Conservation (phyloP, 192 early-diverging fungal species). For the Coemansia sp. region DNA sequence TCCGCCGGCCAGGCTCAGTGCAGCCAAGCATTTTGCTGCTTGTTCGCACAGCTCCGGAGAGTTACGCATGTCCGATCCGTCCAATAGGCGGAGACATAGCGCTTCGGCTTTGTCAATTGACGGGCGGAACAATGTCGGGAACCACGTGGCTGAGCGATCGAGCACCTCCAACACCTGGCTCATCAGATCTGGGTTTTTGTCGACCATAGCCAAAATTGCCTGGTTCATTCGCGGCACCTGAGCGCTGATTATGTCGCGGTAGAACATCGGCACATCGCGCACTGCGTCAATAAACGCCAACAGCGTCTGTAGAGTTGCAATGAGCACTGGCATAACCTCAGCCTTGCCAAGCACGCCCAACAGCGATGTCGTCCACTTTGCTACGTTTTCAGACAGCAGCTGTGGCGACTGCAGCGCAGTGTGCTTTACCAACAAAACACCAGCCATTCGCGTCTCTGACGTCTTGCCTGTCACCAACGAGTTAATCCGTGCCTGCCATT, state of each 20-base stretch:
- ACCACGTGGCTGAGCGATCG: slow-evolving; percentile 42
- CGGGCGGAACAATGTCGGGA: slow-evolving; percentile 48
- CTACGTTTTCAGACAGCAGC: slow-evolving; percentile 33
- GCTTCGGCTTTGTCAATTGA: slow-evolving; percentile 44
- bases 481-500: slow-evolving; percentile 49
- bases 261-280: slow-evolving; percentile 39
- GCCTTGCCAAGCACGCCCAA: slow-evolving; percentile 35
- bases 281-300: slow-evolving; percentile 43
- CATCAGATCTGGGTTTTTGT: slow-evolving; percentile 37
- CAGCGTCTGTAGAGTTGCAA: slow-evolving; percentile 32
- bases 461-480: slow-evolving; percentile 35
- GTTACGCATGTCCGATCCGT: slow-evolving; percentile 8
- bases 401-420: slow-evolving; percentile 44
- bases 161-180: slow-evolving; percentile 27
- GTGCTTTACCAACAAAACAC: slow-evolving; percentile 46
- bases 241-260: slow-evolving; percentile 40
- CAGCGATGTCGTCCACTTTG: slow-evolving; percentile 42
- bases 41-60: slow-evolving; percentile 4
- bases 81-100: slow-evolving; percentile 35
- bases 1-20: slow-evolving; percentile 36
- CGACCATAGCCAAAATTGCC: slow-evolving; percentile 34
- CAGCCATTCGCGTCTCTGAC: slow-evolving; percentile 43
- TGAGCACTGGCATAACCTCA: slow-evolving; percentile 22
- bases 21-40: slow-evolving; percentile 29
- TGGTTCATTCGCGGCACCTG: slow-evolving; percentile 53